phyloP scores from a whole-genome alignment of 2,329 filamentous ascomycete species.

The Colletotrichum paranaense region DNA sequence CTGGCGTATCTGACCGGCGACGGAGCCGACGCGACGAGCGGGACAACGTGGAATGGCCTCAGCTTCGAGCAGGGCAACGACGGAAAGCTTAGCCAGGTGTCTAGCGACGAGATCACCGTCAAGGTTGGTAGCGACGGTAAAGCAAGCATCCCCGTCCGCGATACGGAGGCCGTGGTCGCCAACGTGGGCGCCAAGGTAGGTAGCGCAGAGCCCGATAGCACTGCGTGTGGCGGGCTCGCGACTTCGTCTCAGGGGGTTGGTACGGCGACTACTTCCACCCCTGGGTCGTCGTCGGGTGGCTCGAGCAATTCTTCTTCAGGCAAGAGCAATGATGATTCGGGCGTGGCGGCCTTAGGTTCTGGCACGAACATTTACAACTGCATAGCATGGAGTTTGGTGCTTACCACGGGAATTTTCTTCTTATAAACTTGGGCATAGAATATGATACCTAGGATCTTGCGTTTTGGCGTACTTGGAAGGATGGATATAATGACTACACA shows the following conservation, averaged over 20 bases:
- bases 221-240: conserved; percentile 21
- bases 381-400: conserved; percentile 33
- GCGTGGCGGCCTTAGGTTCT: background rate
- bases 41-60: conserved; percentile 30
- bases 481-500: conserved; percentile 1
- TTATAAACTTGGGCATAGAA: conserved; percentile 10
- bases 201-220: conserved; percentile 15
- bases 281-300: conserved; percentile 16
- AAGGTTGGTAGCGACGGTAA: conserved; percentile 12
- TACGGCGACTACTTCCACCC: conserved; percentile 17
- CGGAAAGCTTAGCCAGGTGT: conserved; percentile 6
- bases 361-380: conserved; percentile 10
- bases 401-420: conserved; percentile 17
- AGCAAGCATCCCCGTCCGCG: conserved; percentile 25
- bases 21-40: conserved; percentile 28
- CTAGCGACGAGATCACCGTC: conserved; percentile 23
- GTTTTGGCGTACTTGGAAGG: background rate
- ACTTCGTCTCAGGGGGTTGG: conserved; percentile 17
- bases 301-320: conserved; percentile 23
- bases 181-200: conserved; percentile 25
- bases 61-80: conserved; percentile 30
- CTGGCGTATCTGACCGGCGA: conserved; percentile 28
- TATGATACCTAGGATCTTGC: conserved; percentile 25
- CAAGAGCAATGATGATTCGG: conserved; percentile 1
- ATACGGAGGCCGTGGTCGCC: conserved; percentile 26